Evolutionary conservation across 352 stramenopile genomes (phyloP).

Genomic region (Pythium chondricola): DNA sequence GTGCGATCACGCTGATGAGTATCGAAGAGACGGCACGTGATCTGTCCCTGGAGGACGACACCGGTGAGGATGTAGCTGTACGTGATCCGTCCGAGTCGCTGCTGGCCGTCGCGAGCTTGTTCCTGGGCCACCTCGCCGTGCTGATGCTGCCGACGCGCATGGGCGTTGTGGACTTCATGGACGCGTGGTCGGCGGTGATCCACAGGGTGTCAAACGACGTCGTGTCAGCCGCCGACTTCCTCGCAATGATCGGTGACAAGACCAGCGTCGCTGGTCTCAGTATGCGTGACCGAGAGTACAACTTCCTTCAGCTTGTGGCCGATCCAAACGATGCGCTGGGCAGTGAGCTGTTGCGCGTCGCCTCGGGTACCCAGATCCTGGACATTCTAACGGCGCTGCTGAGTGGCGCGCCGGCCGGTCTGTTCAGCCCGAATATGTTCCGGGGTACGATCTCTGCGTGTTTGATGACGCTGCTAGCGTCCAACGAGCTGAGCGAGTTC

Average conservation of each 20-base stretch:
- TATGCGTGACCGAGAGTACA: conserved; percentile 44
- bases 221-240: conserved; percentile 49
- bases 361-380: conserved; percentile 56
- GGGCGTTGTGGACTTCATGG: conserved; percentile 63
- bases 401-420: conserved; percentile 37
- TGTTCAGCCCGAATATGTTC: conserved; percentile 71
- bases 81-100: conserved; percentile 31
- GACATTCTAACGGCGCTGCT: conserved; percentile 59
- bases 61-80: conserved; percentile 4
- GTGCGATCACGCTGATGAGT: conserved; percentile 54
- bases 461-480: conserved; percentile 37
- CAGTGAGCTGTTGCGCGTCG: conserved; percentile 34
- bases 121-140: conserved; percentile 46
- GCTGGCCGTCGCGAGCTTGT: conserved; percentile 43
- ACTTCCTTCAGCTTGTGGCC: conserved; percentile 55
- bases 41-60: conserved; percentile 23
- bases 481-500: conserved; percentile 32
- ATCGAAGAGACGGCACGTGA: conserved; percentile 45
- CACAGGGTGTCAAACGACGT: conserved; percentile 57
- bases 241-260: conserved; percentile 41
- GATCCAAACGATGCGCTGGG: conserved; percentile 39
- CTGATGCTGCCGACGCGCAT: conserved; percentile 43
- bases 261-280: conserved; percentile 32
- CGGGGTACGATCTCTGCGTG: conserved; percentile 42
- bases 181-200: conserved; percentile 61